Percentiles rank a stretch among this genome's conserved stretches.
Conservation (phyloP, 495 filamentous ascomycete genomes). For the Elasticomyces elasticus region DNA sequence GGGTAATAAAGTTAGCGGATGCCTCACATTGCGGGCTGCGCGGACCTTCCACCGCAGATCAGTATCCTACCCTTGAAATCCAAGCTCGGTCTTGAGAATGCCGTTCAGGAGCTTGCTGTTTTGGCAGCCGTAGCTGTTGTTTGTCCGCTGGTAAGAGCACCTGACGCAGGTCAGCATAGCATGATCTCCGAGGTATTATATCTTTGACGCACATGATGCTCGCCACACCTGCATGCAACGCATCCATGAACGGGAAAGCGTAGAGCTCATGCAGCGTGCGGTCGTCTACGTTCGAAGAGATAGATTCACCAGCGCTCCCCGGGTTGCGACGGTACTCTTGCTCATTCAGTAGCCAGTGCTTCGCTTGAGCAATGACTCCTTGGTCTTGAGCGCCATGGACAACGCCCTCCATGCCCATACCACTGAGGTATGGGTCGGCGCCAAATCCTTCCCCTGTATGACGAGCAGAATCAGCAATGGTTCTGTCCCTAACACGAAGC, state of each 20-base stretch:
- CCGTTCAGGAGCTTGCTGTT: slow-evolving; percentile 91
- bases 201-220: slow-evolving; percentile 85
- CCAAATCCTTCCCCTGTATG: slow-evolving; percentile 88
- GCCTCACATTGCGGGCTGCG: no score
- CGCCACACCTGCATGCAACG: slow-evolving; percentile 72
- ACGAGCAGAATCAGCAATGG: no score
- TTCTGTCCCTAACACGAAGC: no score
- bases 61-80: slow-evolving; percentile 56
- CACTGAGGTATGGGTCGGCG: slow-evolving; percentile 64
- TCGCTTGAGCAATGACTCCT: slow-evolving; percentile 74
- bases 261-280: slow-evolving; percentile 63
- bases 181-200: no score
- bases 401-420: slow-evolving; percentile 54
- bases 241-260: slow-evolving; percentile 72
- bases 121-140: slow-evolving; percentile 82
- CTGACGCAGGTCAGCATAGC: no score
- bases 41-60: no score
- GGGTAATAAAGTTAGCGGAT: no score
- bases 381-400: slow-evolving; percentile 68
- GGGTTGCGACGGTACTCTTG: slow-evolving; percentile 66
- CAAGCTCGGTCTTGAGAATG: slow-evolving; percentile 86
- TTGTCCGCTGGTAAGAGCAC: slow-evolving; percentile 83
- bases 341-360: slow-evolving; percentile 75
- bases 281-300: slow-evolving; percentile 75
- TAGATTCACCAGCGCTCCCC: slow-evolving; percentile 23